These are phyloP conservation scores for Amauroascus verrucosus DNA, from an alignment of 2,329 filamentous ascomycete genomes.

Conservation along the genomic window DNA sequence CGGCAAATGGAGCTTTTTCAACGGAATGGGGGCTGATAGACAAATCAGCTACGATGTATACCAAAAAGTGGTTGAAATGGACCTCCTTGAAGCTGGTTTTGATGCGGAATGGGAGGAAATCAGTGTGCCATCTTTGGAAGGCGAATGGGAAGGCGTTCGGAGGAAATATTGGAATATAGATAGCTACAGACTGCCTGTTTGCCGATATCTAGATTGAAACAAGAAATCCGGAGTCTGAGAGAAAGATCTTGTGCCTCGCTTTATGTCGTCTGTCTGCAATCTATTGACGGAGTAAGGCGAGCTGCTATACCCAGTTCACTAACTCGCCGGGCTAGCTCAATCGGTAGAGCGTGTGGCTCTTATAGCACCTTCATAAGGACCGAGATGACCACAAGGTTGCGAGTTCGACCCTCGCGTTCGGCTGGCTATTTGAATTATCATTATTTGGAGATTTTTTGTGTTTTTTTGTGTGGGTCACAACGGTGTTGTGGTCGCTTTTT, in stretches of 20 bases:
- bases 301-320: neutral
- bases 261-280: neutral
- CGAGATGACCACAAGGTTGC: conserved; percentile 27
- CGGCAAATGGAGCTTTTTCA: conserved; percentile 54
- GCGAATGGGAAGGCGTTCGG: conserved; percentile 80
- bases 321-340: conserved; percentile 41
- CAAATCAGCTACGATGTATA: conserved; percentile 95
- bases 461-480: neutral
- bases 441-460: neutral
- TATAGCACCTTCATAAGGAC: conserved; percentile 20
- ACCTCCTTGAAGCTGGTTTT: conserved; percentile 76
- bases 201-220: conserved; percentile 27
- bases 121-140: conserved; percentile 60
- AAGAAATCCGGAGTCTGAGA: neutral
- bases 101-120: conserved; percentile 80
- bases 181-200: conserved; percentile 38
- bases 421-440: conserved; percentile 18
- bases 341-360: conserved; percentile 44
- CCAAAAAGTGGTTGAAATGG: conserved; percentile 81
- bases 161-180: conserved; percentile 84
- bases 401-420: conserved; percentile 37
- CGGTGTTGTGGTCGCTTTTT: no score
- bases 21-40: conserved; percentile 78
- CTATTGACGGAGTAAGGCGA: neutral
- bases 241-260: neutral